These are phyloP conservation scores for Acer yangbiense DNA, from an alignment of 345 rosid genomes.

Conservation along the genomic window DNA sequence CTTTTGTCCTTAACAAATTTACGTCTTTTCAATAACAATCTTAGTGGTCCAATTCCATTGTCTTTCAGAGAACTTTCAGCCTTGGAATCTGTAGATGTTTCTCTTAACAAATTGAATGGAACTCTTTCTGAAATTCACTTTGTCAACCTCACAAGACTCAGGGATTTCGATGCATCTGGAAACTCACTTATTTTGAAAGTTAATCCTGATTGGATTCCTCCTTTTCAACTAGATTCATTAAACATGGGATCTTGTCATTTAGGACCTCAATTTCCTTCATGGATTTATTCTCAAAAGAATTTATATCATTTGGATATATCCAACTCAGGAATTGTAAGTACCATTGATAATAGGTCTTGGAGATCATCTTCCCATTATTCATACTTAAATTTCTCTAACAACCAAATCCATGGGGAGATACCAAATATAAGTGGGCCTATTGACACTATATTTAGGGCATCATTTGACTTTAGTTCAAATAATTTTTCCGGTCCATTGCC, in stretches of 20 bases:
- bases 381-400: slow-evolving; percentile 30
- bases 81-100: no score
- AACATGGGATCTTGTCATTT: slow-evolving; percentile 19
- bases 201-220: slow-evolving; percentile 31
- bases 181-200: slow-evolving; percentile 28
- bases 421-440: slow-evolving; percentile 25
- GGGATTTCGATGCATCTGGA: neutral
- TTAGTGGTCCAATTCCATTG: neutral
- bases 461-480: slow-evolving; percentile 28
- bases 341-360: slow-evolving; percentile 33
- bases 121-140: slow-evolving; percentile 26
- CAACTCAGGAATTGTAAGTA: slow-evolving; percentile 22
- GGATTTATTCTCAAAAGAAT: slow-evolving; percentile 26
- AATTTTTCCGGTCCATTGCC: slow-evolving; percentile 22
- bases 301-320: slow-evolving; percentile 26
- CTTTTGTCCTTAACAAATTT: neutral
- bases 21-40: neutral
- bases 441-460: neutral
- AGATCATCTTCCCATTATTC: neutral
- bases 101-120: neutral
- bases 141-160: slow-evolving; percentile 26
- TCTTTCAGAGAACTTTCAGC: no score
- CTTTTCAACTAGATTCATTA: slow-evolving; percentile 26
- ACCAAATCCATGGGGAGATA: slow-evolving; percentile 31
- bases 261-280: slow-evolving; percentile 34